Evolutionary conservation across 495 filamentous ascomycete species (phyloP).

Genomic region (Cercophora sp.): DNA sequence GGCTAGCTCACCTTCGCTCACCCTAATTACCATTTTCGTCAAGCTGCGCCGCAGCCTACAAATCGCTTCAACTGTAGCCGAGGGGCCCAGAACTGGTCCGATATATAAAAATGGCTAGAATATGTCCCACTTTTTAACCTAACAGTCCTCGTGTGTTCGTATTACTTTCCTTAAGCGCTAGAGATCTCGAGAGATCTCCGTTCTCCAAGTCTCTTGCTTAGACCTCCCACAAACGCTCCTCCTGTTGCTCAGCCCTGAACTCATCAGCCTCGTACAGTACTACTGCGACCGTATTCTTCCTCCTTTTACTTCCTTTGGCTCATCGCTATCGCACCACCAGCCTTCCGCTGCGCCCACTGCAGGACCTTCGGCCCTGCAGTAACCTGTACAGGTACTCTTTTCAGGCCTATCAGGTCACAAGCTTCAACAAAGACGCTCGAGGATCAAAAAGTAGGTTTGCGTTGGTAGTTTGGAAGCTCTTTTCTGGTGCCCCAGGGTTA

Average conservation of each 20-base stretch:
- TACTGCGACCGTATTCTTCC: background rate
- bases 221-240: background rate
- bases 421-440: too few relatives aligned
- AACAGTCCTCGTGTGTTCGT: background rate
- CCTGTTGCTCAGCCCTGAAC: background rate
- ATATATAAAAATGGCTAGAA: constrained; percentile 3
- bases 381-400: background rate
- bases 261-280: background rate
- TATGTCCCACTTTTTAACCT: background rate
- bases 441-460: too few relatives aligned
- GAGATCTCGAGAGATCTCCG: background rate
- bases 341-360: too few relatives aligned
- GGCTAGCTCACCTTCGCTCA: background rate
- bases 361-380: background rate
- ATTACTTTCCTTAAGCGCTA: background rate
- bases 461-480: background rate
- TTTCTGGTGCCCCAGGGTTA: background rate
- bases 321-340: too few relatives aligned
- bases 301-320: too few relatives aligned
- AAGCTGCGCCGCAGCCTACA: background rate
- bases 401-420: background rate
- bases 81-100: background rate
- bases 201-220: background rate
- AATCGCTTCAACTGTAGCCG: background rate
- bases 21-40: background rate